phyloP scores from a whole-genome alignment of 768 basidiomycete genomes.

The Lentinula detonsa region DNA sequence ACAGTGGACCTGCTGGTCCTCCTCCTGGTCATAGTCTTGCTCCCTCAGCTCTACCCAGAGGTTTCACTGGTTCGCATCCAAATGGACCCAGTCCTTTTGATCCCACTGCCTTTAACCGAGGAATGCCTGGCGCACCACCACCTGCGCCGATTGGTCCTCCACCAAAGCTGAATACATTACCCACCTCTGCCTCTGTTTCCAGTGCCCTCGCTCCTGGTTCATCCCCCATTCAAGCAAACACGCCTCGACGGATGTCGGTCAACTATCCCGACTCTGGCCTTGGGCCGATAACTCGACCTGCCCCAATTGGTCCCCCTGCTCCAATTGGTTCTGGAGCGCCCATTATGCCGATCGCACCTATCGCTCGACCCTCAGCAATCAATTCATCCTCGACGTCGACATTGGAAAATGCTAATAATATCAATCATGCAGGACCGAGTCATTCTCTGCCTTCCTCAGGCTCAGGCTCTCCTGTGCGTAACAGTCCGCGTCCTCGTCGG shows the following conservation, averaged over 20 bases:
- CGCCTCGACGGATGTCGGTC: conserved; percentile 18
- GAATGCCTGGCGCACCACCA: conserved; percentile 24
- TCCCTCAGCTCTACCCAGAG: conserved; percentile 49
- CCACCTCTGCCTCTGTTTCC: conserved; percentile 29
- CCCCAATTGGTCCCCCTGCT: neutral
- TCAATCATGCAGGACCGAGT: conserved; percentile 25
- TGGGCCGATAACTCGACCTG: conserved; percentile 56
- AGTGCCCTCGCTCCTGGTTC: conserved; percentile 9
- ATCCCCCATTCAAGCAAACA: neutral
- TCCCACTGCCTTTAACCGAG: conserved; percentile 34
- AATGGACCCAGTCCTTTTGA: conserved; percentile 41
- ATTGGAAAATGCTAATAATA: conserved; percentile 17
- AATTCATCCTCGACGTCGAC: conserved; percentile 26
- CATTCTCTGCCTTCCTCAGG: conserved; percentile 43
- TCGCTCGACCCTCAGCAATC: conserved; percentile 4
- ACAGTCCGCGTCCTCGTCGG: conserved; percentile 17
- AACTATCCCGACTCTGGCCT: conserved; percentile 28
- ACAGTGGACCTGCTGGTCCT: neutral
- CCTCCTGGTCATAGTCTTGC: conserved; percentile 15
- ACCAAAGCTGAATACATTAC: conserved; percentile 15
- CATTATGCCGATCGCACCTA: conserved; percentile 36
- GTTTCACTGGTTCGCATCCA: conserved; percentile 28
- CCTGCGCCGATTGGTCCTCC: conserved; percentile 55
- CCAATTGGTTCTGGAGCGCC: neutral
- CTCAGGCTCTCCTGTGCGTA: conserved; percentile 44